Base-by-base conservation (phyloP, 306 rosid species). In the Acacia crassicarpa region DNA sequence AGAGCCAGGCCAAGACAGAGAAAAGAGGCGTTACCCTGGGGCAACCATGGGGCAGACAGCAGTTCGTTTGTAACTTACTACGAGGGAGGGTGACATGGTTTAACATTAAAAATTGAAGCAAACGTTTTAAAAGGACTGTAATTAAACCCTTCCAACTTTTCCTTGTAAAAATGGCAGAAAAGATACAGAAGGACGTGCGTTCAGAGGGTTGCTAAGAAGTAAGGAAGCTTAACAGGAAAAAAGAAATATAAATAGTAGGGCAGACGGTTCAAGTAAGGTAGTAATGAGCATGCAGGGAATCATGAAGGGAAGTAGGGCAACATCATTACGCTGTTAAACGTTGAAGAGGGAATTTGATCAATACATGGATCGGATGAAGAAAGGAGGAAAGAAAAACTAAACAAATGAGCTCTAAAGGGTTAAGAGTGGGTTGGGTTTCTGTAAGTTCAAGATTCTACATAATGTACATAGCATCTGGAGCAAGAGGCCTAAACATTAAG, bases 81-180 rank as follows among this genome's bases (percentile, higher is more conserved):
- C 81, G 53, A n/a, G 77, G 83, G 73, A 59, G 77, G 56, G 76
- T 70, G 74, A 68, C 70, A 82, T 78, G 25, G 83, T 78, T 59
- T 78, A 48, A 78, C 79, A 67, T 82, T 78, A 92, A 40, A 90
- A 44, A 58, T 54, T 54, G 77, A 78, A 75, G 84, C 76, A 32
- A 79, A 83, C 75, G 85, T 78, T 59, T 27, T 70, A 75, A 76
- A 67, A 82, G 84, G 80, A 84, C 81, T 79, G 78, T 40, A 76
- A 77, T 75, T 45, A 87, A 80, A 72, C 86, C 87, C 88, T 85
- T 88, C 92, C 81, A 82, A 88, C 90, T 89, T 92, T 89, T 91
- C 86, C 79, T 84, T 85, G 62, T 56, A 30, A 70, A 89, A 92
- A 91, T 91, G 84, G 51, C 91, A 85, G 97, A 89, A 90, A 89